Percentiles rank a stretch among this genome's conserved stretches.
Conservation (phyloP, 306 rosid genomes). For the Trifolium pratense region DNA sequence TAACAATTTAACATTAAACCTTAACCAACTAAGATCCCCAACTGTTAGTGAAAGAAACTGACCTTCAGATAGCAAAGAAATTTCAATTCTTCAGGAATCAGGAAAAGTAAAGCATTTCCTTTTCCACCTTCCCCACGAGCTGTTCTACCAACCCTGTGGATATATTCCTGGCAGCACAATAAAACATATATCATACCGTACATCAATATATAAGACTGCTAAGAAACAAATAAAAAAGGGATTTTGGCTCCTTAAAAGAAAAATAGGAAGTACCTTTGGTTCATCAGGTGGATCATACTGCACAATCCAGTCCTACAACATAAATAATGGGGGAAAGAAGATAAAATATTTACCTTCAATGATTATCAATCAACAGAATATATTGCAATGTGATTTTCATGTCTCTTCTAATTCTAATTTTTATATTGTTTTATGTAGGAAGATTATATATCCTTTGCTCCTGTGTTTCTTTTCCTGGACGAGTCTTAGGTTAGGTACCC, state of each 20-base stretch:
- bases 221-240: constrained; percentile 12
- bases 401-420: neutral
- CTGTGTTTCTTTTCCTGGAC: constrained; percentile 11
- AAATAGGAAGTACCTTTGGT: constrained; percentile 69
- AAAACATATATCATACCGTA: constrained; percentile 15
- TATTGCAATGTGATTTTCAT: constrained; percentile 19
- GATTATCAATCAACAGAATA: constrained; percentile 19
- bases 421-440: neutral
- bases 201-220: constrained; percentile 21
- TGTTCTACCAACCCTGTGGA: constrained; percentile 98
- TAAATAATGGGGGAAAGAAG: constrained; percentile 9
- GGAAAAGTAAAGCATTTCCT: constrained; percentile 85
- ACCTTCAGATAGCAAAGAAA: constrained; percentile 91
- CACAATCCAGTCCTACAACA: constrained; percentile 93
- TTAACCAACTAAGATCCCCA: neutral
- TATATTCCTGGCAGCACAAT: constrained; percentile 72
- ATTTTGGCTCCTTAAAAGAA: neutral
- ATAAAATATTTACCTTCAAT: constrained; percentile 18
- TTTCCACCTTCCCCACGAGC: constrained; percentile 94
- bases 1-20: neutral
- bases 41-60: constrained; percentile 31
- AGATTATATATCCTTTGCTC: neutral
- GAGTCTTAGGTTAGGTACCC: constrained; percentile 12
- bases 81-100: constrained; percentile 81
- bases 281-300: constrained; percentile 99